These are phyloP conservation scores for Cystobasidium onofrii DNA, from an alignment of 768 basidiomycete genomes.

Conservation along the genomic window DNA sequence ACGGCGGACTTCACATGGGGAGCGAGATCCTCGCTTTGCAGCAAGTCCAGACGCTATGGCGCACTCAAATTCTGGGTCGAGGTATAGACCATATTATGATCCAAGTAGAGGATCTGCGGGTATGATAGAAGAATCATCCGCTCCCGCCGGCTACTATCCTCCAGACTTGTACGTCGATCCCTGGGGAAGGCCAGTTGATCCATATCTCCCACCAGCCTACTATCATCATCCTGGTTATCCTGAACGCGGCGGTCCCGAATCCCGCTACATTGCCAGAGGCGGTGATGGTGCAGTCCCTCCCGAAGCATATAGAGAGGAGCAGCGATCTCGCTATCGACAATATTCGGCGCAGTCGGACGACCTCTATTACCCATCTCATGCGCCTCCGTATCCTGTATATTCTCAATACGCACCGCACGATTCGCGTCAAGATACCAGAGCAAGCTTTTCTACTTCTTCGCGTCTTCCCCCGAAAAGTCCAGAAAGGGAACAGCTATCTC, in stretches of 20 bases:
- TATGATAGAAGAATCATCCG: neutral
- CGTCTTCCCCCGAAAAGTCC: neutral
- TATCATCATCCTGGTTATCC: neutral
- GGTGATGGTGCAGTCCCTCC: neutral
- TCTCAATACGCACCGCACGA: neutral
- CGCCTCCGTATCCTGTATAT: neutral
- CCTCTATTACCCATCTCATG: neutral
- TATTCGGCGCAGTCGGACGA: neutral
- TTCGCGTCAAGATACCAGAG: neutral
- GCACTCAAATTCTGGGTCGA: neutral
- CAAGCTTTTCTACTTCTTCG: neutral
- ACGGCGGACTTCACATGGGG: neutral
- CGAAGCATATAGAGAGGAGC: neutral
- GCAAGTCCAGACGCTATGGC: neutral
- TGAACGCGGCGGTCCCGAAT: neutral
- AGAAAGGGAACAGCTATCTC: neutral
- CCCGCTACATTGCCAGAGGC: neutral
- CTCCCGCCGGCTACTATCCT: neutral
- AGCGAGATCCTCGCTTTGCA: neutral
- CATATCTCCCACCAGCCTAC: neutral
- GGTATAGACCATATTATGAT: neutral
- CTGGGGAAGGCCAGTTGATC: neutral
- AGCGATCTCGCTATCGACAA: neutral
- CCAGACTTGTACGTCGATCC: neutral
- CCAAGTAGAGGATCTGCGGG: neutral